These are phyloP conservation scores for Mayamaea pseudoterrestris DNA, from an alignment of 108 stramenopile genomes.

Conservation along the genomic window DNA sequence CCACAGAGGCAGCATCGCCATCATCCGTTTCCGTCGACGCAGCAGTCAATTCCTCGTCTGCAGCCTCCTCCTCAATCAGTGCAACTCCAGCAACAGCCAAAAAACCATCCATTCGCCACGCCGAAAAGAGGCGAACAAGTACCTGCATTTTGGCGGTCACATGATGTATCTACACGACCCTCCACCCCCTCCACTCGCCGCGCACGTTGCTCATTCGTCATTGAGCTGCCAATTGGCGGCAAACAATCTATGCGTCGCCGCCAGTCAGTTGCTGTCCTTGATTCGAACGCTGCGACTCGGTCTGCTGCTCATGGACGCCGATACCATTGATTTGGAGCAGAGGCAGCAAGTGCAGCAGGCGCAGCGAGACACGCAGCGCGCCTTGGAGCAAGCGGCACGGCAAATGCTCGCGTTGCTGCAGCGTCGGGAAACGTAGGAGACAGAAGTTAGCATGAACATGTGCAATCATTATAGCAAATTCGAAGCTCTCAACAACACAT, in stretches of 20 bases:
- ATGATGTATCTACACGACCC: constrained; percentile 58
- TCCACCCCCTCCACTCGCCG: constrained; percentile 71
- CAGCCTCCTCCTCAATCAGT: no score
- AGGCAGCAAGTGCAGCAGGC: constrained; percentile 49
- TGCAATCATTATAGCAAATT: no score
- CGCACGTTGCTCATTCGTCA: constrained; percentile 30
- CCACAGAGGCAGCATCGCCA: no score
- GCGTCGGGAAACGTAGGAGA: no score
- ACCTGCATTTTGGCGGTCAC: constrained; percentile 62
- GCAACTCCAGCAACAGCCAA: no score
- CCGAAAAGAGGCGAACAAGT: constrained; percentile 63
- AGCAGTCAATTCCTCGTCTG: no score
- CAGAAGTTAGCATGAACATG: no score
- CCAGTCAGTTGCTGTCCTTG: constrained; percentile 54
- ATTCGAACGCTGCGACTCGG: constrained; percentile 71
- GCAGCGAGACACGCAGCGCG: constrained; percentile 23
- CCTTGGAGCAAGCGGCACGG: constrained; percentile 40
- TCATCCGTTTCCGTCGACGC: no score
- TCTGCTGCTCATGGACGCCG: constrained; percentile 72
- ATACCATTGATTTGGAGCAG: constrained; percentile 60
- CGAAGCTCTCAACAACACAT: no score
- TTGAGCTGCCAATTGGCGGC: constrained; percentile 61
- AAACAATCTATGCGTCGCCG: constrained; percentile 69
- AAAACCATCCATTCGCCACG: constrained; percentile 63
- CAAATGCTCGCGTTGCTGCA: no score